These are phyloP conservation scores for Pseudovirgaria hyperparasitica DNA, from an alignment of 2,329 filamentous ascomycete species.

Conservation along the genomic window DNA sequence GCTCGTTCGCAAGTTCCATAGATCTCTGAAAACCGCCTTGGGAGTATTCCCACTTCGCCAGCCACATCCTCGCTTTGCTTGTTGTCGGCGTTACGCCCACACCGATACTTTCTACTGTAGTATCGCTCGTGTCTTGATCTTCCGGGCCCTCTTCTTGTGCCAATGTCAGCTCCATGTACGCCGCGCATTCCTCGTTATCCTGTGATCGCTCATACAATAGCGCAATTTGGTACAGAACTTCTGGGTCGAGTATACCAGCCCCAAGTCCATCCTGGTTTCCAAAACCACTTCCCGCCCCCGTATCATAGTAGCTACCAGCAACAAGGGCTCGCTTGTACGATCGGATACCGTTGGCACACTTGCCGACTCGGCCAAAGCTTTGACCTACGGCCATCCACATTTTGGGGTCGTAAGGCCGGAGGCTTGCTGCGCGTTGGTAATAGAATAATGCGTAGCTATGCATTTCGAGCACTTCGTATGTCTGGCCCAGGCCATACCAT, in stretches of 20 bases:
- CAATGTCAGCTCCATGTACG: conserved; percentile 92
- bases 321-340: conserved; percentile 85
- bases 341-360: conserved; percentile 82
- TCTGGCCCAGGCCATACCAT: conserved; percentile 95
- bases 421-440: conserved; percentile 84
- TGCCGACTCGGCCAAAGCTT: conserved; percentile 80
- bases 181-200: conserved; percentile 66
- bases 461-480: conserved; percentile 97
- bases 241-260: conserved; percentile 63
- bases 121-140: conserved; percentile 21
- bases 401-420: conserved; percentile 93
- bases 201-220: conserved; percentile 72
- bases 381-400: conserved; percentile 97
- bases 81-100: conserved; percentile 86
- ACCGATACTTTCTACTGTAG: conserved; percentile 38
- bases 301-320: conserved; percentile 76
- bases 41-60: conserved; percentile 69
- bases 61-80: conserved; percentile 85
- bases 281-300: conserved; percentile 37
- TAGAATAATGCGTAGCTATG: conserved; percentile 96
- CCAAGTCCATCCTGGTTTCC: conserved; percentile 33
- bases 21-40: conserved; percentile 63
- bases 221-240: conserved; percentile 82
- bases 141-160: conserved; percentile 72
- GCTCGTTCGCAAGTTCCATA: conserved; percentile 70